Evolutionary conservation across 371 early-diverging fungal species (phyloP).

Genomic region (Dinochytrium kinnereticum): DNA sequence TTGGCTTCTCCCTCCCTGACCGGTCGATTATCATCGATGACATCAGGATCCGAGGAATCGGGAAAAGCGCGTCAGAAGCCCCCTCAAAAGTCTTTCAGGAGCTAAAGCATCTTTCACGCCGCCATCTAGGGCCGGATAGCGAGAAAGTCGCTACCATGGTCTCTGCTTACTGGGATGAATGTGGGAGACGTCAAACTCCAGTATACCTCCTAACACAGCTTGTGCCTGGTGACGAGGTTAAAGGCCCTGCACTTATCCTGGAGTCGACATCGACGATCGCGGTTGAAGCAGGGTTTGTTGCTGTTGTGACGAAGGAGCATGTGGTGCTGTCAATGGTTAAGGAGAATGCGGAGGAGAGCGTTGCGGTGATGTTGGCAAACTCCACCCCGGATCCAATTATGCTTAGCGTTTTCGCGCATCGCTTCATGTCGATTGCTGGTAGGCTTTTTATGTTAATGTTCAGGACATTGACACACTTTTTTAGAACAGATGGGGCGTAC

Average conservation of each 20-base stretch:
- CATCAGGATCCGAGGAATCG: constrained; percentile 88
- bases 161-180: constrained; percentile 83
- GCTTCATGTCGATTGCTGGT: constrained; percentile 95
- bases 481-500: constrained; percentile 95
- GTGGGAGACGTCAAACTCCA: constrained; percentile 69
- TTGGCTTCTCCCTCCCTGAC: constrained; percentile 85
- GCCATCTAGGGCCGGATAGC: constrained; percentile 22
- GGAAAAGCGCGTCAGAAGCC: constrained; percentile 41
- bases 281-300: constrained; percentile 81
- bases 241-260: constrained; percentile 90
- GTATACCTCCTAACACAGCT: constrained; percentile 73
- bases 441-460: background rate
- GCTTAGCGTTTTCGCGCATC: constrained; percentile 90
- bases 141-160: constrained; percentile 12
- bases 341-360: constrained; percentile 55
- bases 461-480: background rate
- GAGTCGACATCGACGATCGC: constrained; percentile 87
- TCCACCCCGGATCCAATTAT: constrained; percentile 73
- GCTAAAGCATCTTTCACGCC: constrained; percentile 40
- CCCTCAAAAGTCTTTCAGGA: constrained; percentile 40
- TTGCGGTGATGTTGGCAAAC: background rate
- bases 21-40: constrained; percentile 90
- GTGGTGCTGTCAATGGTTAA: constrained; percentile 56
- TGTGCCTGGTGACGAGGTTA: constrained; percentile 64
- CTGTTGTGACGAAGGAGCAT: constrained; percentile 74